Percentiles rank a stretch among this genome's conserved stretches.
phyloP scores from a whole-genome alignment of 208 protist genomes.

The Wallacemonas sp. region DNA sequence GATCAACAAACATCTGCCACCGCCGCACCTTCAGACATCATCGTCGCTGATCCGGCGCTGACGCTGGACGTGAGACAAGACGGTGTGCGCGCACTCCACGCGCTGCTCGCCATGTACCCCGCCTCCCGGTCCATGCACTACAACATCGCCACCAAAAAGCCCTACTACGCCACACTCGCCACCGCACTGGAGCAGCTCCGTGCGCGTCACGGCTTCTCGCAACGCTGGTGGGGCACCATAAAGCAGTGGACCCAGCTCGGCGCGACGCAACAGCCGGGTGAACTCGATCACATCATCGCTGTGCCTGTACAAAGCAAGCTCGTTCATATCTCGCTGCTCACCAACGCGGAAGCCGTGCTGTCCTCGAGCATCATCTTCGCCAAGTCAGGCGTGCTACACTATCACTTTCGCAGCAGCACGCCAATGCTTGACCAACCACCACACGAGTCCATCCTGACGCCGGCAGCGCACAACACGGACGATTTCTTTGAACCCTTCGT shows the following conservation, averaged over 20 bases:
- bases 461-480: neutral
- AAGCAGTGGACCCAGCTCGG: conserved; percentile 36
- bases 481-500: conserved; percentile 15
- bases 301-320: conserved; percentile 28
- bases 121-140: neutral
- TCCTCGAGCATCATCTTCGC: conserved; percentile 41
- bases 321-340: conserved; percentile 77
- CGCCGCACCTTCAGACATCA: too few species aligned
- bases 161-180: conserved; percentile 20
- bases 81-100: conserved; percentile 12
- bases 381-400: conserved; percentile 23
- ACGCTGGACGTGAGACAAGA: conserved; percentile 11
- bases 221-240: conserved; percentile 65
- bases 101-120: conserved; percentile 1
- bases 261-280: conserved; percentile 14
- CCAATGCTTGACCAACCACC: too few species aligned
- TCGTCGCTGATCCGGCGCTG: too few species aligned
- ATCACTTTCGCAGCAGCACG: conserved; percentile 3
- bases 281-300: conserved; percentile 21
- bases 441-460: neutral
- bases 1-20: too few species aligned
- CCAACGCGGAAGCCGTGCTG: conserved; percentile 44
- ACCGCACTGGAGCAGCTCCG: conserved; percentile 22
- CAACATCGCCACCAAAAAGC: conserved; percentile 20
- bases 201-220: conserved; percentile 33